Percentiles rank a stretch among this genome's conserved stretches.
Conservation (phyloP, 495 filamentous ascomycete species). For the Lophiotrema nucula region DNA sequence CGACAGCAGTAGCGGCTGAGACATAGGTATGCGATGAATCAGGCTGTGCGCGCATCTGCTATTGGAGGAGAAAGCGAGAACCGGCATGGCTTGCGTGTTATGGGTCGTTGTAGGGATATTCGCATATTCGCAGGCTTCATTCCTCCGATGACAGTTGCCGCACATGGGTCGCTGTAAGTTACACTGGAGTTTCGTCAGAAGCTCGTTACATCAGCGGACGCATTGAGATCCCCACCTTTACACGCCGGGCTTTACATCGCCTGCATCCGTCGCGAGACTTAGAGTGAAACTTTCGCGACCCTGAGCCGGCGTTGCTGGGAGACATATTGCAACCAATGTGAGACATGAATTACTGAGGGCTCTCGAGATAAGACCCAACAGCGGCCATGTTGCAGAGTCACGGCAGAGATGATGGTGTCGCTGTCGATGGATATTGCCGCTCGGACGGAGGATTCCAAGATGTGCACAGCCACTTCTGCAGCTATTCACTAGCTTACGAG, state of each 20-base stretch:
- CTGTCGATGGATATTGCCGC: too few relatives aligned
- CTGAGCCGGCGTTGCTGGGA: too few relatives aligned
- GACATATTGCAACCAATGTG: too few relatives aligned
- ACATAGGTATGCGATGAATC: neutral
- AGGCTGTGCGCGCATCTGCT: neutral
- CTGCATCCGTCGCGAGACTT: constrained; percentile 5
- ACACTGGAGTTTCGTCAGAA: neutral
- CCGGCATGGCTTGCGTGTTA: neutral
- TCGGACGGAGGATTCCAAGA: too few relatives aligned
- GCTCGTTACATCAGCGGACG: neutral
- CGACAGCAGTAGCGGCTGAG: neutral
- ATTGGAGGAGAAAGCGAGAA: neutral
- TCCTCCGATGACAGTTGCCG: constrained; percentile 1
- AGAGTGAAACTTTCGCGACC: neutral
- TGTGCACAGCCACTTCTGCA: neutral
- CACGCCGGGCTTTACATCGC: constrained; percentile 12
- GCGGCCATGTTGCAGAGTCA: too few relatives aligned
- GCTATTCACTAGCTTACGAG: neutral
- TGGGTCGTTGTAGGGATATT: neutral
- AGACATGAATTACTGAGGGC: too few relatives aligned
- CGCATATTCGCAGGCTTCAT: neutral
- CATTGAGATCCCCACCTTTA: neutral
- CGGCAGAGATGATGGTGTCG: too few relatives aligned
- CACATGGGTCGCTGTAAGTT: constrained; percentile 3
- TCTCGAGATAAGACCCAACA: too few relatives aligned